Conservation (phyloP, 106 monocot genomes). For the Dioscorea alata region DNA sequence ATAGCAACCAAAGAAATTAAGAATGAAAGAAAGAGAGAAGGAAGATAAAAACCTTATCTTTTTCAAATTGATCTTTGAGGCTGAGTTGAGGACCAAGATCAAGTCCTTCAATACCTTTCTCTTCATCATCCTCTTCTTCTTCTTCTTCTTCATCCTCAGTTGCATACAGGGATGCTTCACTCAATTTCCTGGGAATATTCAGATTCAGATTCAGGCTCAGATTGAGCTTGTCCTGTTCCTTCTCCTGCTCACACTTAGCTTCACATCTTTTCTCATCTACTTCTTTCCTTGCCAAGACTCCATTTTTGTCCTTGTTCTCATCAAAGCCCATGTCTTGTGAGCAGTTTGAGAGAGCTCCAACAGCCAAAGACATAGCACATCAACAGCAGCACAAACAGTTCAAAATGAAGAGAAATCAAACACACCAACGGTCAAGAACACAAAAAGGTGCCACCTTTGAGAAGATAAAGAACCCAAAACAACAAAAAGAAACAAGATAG, state of each 20-base stretch:
- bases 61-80: constrained; percentile 76
- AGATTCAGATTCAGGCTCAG: constrained; percentile 9
- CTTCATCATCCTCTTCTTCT: constrained; percentile 54
- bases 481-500: not conserved
- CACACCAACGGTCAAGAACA: constrained; percentile 8
- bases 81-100: constrained; percentile 78
- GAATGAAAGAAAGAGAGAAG: not conserved
- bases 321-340: constrained; percentile 44
- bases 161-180: constrained; percentile 37
- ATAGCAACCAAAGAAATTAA: constrained; percentile 1
- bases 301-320: constrained; percentile 31
- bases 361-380: constrained; percentile 42
- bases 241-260: not conserved
- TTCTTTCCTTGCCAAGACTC: not conserved
- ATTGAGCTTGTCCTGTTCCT: constrained; percentile 3
- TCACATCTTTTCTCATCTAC: constrained; percentile 10
- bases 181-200: constrained; percentile 23
- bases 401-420: not conserved
- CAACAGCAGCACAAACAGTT: not conserved
- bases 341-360: constrained; percentile 32
- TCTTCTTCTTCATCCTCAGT: constrained; percentile 48
- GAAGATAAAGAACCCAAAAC: not conserved
- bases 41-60: constrained; percentile 54
- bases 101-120: constrained; percentile 30
- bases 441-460: not conserved